Conservation (phyloP, 1,284 basidiomycete species). For the Cystobasidium pallidum region DNA sequence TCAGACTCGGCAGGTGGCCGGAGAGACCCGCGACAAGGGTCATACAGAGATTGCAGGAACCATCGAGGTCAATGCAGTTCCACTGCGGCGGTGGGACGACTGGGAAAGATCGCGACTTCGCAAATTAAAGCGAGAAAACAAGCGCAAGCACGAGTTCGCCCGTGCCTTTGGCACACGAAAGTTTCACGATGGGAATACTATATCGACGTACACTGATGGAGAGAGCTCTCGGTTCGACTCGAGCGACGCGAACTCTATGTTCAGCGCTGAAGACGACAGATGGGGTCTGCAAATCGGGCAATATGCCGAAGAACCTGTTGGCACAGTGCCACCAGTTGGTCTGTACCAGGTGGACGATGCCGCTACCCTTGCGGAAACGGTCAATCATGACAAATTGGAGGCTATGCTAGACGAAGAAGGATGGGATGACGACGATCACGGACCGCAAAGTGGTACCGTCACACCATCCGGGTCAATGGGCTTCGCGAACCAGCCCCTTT, state of each 20-base stretch:
- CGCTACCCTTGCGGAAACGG: constrained; percentile 62
- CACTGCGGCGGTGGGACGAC: constrained; percentile 95
- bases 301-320: constrained; percentile 82
- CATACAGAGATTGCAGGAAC: constrained; percentile 66
- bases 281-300: constrained; percentile 84
- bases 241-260: constrained; percentile 65
- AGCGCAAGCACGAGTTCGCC: constrained; percentile 76
- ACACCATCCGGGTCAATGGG: constrained; percentile 35
- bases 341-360: constrained; percentile 52
- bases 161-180: constrained; percentile 65
- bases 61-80: constrained; percentile 68
- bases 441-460: constrained; percentile 12
- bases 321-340: constrained; percentile 72
- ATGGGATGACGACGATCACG: constrained; percentile 62
- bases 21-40: constrained; percentile 62
- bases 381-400: constrained; percentile 76
- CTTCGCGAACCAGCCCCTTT: constrained; percentile 15
- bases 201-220: constrained; percentile 63
- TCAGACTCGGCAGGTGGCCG: constrained; percentile 86
- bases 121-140: constrained; percentile 86
- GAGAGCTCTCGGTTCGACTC: constrained; percentile 60
- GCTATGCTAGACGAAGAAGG: constrained; percentile 87
- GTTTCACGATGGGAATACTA: constrained; percentile 35
- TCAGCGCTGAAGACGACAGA: constrained; percentile 77
- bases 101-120: constrained; percentile 97